Conservation (phyloP, 768 basidiomycete genomes). For the Lactarius akahatsu region DNA sequence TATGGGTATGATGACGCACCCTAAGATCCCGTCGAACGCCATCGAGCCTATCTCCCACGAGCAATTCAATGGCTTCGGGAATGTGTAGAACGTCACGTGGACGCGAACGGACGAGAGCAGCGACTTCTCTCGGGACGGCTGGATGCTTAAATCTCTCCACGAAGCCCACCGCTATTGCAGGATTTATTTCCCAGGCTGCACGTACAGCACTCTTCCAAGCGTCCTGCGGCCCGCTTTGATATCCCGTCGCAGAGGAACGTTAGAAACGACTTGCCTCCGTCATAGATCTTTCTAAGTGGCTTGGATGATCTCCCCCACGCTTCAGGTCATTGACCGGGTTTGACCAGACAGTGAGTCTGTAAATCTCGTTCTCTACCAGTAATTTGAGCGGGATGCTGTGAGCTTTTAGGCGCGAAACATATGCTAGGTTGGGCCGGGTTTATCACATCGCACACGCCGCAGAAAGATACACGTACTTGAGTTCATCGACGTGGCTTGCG, state of each 20-base stretch:
- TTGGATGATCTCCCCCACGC: constrained; percentile 61
- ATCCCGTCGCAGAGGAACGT: neutral
- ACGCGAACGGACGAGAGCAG: constrained; percentile 68
- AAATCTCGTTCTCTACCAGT: constrained; percentile 89
- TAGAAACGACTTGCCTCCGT: constrained; percentile 50
- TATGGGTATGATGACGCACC: constrained; percentile 42
- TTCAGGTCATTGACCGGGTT: constrained; percentile 80
- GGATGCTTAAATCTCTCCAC: constrained; percentile 84
- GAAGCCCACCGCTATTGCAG: constrained; percentile 79
- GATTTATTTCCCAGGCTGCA: constrained; percentile 78
- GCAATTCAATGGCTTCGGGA: constrained; percentile 77
- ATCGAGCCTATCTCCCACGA: constrained; percentile 74
- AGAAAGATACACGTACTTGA: constrained; percentile 38
- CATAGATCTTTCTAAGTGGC: constrained; percentile 56
- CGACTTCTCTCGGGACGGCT: constrained; percentile 67
- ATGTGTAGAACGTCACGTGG: constrained; percentile 67
- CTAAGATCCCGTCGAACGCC: constrained; percentile 66
- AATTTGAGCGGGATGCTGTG: constrained; percentile 75
- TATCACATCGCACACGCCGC: constrained; percentile 15
- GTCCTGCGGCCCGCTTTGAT: constrained; percentile 41
- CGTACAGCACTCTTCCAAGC: constrained; percentile 69
- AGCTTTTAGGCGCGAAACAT: constrained; percentile 49
- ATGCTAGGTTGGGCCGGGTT: constrained; percentile 51
- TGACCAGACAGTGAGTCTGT: constrained; percentile 81
- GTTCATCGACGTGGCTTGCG: constrained; percentile 39